Evolutionary conservation across 2,329 filamentous ascomycete genomes (phyloP).

Genomic region (Dendrostoma leiphaemia): DNA sequence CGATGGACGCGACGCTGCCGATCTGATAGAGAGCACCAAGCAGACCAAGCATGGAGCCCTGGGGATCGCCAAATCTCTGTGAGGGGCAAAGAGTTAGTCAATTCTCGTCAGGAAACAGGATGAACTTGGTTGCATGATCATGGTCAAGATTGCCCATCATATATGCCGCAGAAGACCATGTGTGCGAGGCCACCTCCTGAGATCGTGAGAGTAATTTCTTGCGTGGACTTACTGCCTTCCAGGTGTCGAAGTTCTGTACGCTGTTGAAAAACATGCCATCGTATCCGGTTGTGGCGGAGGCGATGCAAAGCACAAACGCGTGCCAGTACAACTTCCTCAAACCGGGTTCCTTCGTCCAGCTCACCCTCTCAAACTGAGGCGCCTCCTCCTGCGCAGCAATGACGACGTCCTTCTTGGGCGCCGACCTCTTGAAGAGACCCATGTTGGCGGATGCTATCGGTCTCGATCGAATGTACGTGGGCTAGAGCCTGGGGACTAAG

Average conservation of each 20-base stretch:
- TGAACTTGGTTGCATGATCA: neutral
- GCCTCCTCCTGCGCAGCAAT: slow-evolving; percentile 42
- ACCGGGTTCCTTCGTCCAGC: slow-evolving; percentile 54
- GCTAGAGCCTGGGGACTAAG: too few relatives aligned
- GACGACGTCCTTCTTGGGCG: slow-evolving; percentile 24
- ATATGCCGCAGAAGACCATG: too few relatives aligned
- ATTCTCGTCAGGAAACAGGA: neutral
- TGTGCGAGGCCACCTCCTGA: too few relatives aligned
- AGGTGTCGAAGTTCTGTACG: slow-evolving; percentile 42
- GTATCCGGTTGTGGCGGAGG: slow-evolving; percentile 56
- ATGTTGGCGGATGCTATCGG: slow-evolving; percentile 19
- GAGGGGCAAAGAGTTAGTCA: neutral
- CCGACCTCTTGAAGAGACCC: slow-evolving; percentile 26
- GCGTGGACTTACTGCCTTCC: slow-evolving; percentile 30
- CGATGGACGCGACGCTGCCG: slow-evolving; percentile 55
- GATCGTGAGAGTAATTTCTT: neutral
- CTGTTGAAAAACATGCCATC: slow-evolving; percentile 49
- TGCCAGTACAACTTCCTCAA: slow-evolving; percentile 56
- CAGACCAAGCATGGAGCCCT: slow-evolving; percentile 46
- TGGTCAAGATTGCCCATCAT: neutral
- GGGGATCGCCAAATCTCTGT: slow-evolving; percentile 45
- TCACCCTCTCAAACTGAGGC: slow-evolving; percentile 48
- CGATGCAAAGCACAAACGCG: slow-evolving; percentile 48
- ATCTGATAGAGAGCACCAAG: slow-evolving; percentile 59
- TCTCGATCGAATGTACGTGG: too few relatives aligned